Evolutionary conservation across 352 stramenopile genomes (phyloP).

Genomic region (Phytopythium oedochilum): DNA sequence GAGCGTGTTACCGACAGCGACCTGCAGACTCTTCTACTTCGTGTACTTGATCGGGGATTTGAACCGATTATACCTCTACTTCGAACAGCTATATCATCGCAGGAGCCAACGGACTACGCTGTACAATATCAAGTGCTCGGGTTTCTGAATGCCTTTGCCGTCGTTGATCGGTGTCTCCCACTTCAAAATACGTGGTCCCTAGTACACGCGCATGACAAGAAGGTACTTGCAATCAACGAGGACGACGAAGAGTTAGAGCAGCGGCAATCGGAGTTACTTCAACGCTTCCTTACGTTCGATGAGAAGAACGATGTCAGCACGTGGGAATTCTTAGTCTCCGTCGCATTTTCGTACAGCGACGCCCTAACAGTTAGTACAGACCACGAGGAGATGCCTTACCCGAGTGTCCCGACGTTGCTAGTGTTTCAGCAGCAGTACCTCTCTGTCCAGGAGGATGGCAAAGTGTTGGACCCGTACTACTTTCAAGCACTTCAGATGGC

Average conservation of each 20-base stretch:
- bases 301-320: slow-evolving; percentile 25
- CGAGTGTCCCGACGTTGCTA: background rate
- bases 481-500: slow-evolving; percentile 21
- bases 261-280: slow-evolving; percentile 46
- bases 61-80: slow-evolving; percentile 23
- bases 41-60: slow-evolving; percentile 20
- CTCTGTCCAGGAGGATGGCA: background rate
- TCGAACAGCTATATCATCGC: slow-evolving; percentile 6
- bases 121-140: slow-evolving; percentile 21
- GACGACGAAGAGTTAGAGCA: slow-evolving; percentile 54
- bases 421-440: background rate
- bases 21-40: slow-evolving; percentile 34
- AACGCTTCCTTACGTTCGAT: slow-evolving; percentile 9
- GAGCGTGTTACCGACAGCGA: slow-evolving; percentile 33
- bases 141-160: slow-evolving; percentile 33
- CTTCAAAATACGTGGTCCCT: slow-evolving; percentile 11
- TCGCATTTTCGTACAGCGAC: slow-evolving; percentile 12
- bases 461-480: background rate
- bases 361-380: background rate
- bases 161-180: slow-evolving; percentile 29
- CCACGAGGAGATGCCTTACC: background rate
- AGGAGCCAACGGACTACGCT: background rate
- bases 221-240: slow-evolving; percentile 11
- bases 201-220: background rate
- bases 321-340: slow-evolving; percentile 31